Percentiles rank a stretch among this genome's conserved stretches.
phyloP scores from a whole-genome alignment of 2,329 filamentous ascomycete species.

The Fusarium verrucosum region DNA sequence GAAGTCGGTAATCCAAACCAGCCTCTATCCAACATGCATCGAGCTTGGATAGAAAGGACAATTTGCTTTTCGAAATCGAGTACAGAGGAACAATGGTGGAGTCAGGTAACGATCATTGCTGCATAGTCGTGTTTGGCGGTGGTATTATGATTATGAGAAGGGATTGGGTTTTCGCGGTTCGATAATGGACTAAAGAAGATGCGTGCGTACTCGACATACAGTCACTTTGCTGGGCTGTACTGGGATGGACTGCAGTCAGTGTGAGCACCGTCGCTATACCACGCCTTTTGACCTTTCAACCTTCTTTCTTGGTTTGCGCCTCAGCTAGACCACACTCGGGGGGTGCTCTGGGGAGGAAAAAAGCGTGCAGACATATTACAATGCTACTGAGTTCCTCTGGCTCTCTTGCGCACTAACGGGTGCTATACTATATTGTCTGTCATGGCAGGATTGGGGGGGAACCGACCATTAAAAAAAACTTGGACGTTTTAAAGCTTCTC shows the following conservation, averaged over 20 bases:
- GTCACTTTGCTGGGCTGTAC: constrained; percentile 29
- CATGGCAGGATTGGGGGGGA: constrained; percentile 12
- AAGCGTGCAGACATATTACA: constrained; percentile 30
- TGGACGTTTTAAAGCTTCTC: constrained; percentile 39
- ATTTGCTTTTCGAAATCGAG: constrained; percentile 8
- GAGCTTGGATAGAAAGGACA: constrained; percentile 21
- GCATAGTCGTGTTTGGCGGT: constrained; percentile 23
- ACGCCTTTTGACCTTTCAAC: constrained; percentile 15
- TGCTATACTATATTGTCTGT: constrained; percentile 20
- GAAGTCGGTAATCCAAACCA: constrained; percentile 57
- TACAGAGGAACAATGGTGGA: constrained; percentile 6
- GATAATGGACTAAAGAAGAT: constrained; percentile 36
- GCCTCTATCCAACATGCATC: constrained; percentile 15
- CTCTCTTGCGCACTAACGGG: background rate
- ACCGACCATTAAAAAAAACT: constrained; percentile 28
- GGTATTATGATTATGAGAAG: constrained; percentile 34
- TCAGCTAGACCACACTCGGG: constrained; percentile 27
- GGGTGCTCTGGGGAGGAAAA: constrained; percentile 3
- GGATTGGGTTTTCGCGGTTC: constrained; percentile 35
- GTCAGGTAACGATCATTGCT: constrained; percentile 26
- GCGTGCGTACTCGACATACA: constrained; percentile 33
- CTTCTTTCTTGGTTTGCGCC: constrained; percentile 30
- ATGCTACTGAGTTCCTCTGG: constrained; percentile 28
- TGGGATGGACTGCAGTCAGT: constrained; percentile 18
- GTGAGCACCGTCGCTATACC: constrained; percentile 17